These are phyloP conservation scores for Clathrospora elynae DNA, from an alignment of 2,329 filamentous ascomycete species.

Conservation along the genomic window DNA sequence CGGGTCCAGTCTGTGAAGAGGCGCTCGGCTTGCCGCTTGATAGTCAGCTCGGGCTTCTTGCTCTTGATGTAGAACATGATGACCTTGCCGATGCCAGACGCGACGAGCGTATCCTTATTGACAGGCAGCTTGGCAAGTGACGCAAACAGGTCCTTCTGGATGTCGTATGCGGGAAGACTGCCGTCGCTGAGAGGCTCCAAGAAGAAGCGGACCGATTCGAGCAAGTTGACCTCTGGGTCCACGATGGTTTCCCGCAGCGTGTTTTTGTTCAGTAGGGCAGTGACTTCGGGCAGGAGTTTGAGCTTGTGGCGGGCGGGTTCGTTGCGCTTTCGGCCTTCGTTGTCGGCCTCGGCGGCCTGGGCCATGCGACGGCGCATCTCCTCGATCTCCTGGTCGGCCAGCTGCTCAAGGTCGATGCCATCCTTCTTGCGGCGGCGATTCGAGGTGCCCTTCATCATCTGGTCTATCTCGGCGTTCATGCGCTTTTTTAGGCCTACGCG, in stretches of 20 bases:
- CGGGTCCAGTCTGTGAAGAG: slow-evolving; percentile 95
- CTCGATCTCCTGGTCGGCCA: slow-evolving; percentile 88
- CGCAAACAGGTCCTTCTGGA: slow-evolving; percentile 90
- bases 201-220: slow-evolving; percentile 96
- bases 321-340: slow-evolving; percentile 75
- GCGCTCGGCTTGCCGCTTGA: slow-evolving; percentile 92
- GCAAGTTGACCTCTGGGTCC: slow-evolving; percentile 91
- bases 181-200: slow-evolving; percentile 94
- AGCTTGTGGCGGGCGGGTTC: slow-evolving; percentile 90
- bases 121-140: slow-evolving; percentile 81
- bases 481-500: slow-evolving; percentile 70
- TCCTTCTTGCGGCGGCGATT: slow-evolving; percentile 76
- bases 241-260: slow-evolving; percentile 82
- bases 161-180: slow-evolving; percentile 92
- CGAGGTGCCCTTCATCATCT: slow-evolving; percentile 82
- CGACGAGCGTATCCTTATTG: slow-evolving; percentile 85
- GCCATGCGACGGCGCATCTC: slow-evolving; percentile 90
- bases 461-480: slow-evolving; percentile 85
- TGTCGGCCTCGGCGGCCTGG: slow-evolving; percentile 83
- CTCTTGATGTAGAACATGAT: slow-evolving; percentile 97
- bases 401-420: slow-evolving; percentile 88
- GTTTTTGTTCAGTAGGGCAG: slow-evolving; percentile 85
- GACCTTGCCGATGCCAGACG: slow-evolving; percentile 93
- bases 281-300: slow-evolving; percentile 88
- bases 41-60: slow-evolving; percentile 82